phyloP scores from a whole-genome alignment of 345 rosid genomes.

The Cardiospermum halicacabum region DNA sequence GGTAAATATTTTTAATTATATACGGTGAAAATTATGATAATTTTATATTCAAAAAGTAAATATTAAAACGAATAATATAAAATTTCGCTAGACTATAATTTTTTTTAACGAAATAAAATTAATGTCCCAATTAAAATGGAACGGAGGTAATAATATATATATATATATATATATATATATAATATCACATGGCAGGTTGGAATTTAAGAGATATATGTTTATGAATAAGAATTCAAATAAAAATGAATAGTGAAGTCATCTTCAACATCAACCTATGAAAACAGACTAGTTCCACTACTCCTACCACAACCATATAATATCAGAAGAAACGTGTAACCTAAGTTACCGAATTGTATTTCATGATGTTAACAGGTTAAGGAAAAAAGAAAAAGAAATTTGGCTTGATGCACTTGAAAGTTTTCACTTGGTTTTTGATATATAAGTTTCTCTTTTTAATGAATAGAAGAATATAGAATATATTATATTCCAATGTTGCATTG shows the following conservation, averaged over 20 bases:
- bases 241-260: not conserved
- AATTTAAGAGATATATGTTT: too few species aligned
- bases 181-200: too few species aligned
- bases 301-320: not conserved
- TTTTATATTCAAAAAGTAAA: too few species aligned
- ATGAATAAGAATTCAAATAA: too few species aligned
- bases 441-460: not conserved
- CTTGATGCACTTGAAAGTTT: not conserved
- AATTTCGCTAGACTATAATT: too few species aligned
- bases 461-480: not conserved
- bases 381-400: conserved; percentile 5
- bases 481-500: not conserved
- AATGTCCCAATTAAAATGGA: too few species aligned
- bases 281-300: not conserved
- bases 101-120: too few species aligned
- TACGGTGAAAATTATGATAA: too few species aligned
- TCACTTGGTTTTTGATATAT: not conserved
- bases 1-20: too few species aligned
- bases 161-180: not conserved
- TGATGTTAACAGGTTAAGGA: not conserved
- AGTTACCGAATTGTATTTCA: not conserved
- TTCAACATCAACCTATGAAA: not conserved
- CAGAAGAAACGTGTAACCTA: not conserved
- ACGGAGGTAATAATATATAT: too few species aligned
- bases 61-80: too few species aligned